phyloP scores from a whole-genome alignment of 1,284 basidiomycete species.

The Ustilago crameri region DNA sequence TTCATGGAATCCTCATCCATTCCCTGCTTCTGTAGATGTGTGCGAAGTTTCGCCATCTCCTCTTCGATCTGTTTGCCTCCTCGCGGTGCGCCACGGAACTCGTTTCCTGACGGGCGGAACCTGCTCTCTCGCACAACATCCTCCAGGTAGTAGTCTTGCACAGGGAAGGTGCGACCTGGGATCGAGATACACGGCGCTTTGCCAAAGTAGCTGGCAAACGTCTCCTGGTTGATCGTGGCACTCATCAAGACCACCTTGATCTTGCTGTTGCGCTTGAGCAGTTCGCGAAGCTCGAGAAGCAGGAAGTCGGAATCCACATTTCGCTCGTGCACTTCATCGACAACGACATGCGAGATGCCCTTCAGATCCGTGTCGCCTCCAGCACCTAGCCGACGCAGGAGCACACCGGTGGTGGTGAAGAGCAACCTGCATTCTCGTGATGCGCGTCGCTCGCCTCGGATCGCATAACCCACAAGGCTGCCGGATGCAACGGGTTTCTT shows the following conservation, averaged over 20 bases:
- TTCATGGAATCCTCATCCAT: constrained; percentile 73
- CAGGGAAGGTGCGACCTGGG: constrained; percentile 73
- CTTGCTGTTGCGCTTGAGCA: constrained; percentile 77
- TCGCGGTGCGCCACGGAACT: constrained; percentile 49
- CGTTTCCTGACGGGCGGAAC: constrained; percentile 64
- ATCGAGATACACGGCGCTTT: constrained; percentile 84
- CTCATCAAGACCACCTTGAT: constrained; percentile 78
- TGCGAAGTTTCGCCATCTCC: constrained; percentile 71
- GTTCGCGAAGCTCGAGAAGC: constrained; percentile 82
- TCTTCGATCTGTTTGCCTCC: constrained; percentile 56
- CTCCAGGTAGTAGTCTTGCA: constrained; percentile 65
- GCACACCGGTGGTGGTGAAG: constrained; percentile 93
- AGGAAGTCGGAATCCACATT: constrained; percentile 90
- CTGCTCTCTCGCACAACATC: constrained; percentile 49
- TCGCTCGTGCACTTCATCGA: constrained; percentile 93
- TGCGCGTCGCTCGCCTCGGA: constrained; percentile 86
- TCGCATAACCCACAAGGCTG: constrained; percentile 81
- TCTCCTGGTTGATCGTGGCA: constrained; percentile 57
- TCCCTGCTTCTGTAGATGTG: constrained; percentile 73
- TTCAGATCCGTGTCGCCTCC: constrained; percentile 78
- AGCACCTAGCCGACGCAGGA: constrained; percentile 79
- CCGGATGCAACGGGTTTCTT: constrained; percentile 29
- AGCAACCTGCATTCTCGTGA: constrained; percentile 73
- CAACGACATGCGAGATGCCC: constrained; percentile 83
- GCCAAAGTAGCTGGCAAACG: constrained; percentile 53